Evolutionary conservation across 768 basidiomycete species (phyloP).

Genomic region (Kockovaella imperatae): DNA sequence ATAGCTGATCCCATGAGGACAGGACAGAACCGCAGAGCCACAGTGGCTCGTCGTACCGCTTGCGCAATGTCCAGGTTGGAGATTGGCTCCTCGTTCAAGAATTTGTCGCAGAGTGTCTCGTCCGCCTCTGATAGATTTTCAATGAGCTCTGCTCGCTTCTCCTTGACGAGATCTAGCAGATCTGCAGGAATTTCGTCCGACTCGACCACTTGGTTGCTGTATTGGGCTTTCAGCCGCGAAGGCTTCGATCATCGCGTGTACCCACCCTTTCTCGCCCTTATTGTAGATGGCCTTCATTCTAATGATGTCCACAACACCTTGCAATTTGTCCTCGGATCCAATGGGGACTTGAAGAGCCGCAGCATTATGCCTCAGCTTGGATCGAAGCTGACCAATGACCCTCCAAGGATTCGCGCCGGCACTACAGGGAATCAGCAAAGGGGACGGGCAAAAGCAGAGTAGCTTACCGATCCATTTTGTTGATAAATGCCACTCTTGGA

Average conservation of each 20-base stretch:
- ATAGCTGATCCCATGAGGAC: constrained; percentile 96
- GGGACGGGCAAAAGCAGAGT: neutral
- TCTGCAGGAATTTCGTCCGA: constrained; percentile 79
- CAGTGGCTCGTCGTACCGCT: constrained; percentile 83
- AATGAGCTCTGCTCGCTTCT: constrained; percentile 82
- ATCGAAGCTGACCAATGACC: constrained; percentile 81
- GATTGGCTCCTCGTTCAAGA: constrained; percentile 75
- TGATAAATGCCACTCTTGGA: constrained; percentile 90
- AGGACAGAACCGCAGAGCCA: constrained; percentile 82
- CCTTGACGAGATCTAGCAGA: constrained; percentile 63
- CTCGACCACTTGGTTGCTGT: constrained; percentile 66
- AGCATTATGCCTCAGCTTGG: constrained; percentile 83
- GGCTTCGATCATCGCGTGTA: neutral
- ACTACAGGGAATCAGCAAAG: constrained; percentile 45
- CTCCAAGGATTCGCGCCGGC: constrained; percentile 97
- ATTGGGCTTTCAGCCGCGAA: neutral
- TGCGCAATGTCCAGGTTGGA: constrained; percentile 63
- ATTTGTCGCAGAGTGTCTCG: constrained; percentile 83
- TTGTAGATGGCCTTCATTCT: constrained; percentile 93
- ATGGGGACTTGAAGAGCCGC: constrained; percentile 96
- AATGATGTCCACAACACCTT: constrained; percentile 88
- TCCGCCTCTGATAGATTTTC: constrained; percentile 95
- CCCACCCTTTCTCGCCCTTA: constrained; percentile 84
- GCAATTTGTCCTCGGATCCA: constrained; percentile 75
- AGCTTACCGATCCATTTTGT: constrained; percentile 90